Evolutionary conservation across 75 land plant genomes (phyloP), one percentile per base, ranked within the genome.

Genomic region (Pinus tabuliformis): DNA sequence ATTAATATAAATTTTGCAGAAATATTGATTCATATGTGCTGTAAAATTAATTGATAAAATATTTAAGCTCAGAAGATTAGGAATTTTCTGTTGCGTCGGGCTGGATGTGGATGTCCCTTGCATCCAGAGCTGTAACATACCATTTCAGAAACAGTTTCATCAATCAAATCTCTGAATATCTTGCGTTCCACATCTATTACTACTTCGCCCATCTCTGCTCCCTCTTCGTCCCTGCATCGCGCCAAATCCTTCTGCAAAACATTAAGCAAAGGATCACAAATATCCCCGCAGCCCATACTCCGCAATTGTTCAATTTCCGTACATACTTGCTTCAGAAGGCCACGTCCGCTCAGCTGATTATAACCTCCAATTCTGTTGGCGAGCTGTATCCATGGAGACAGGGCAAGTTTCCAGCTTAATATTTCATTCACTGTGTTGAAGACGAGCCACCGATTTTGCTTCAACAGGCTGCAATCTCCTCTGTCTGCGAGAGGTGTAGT

Each of bases 151-250:
- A 96, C 86, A 5, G 85, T 78, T 56, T 96, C 92, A 33, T 87
- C 91, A 6, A 96, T 85, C 54, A 96, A 81, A 37, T 96, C 96
- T 84, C 90, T 89, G 80, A 90, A 91, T 3, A 96, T 79, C 77
- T 82, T 62, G 71, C 92, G 78, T 77, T 96, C 99, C 24, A 96
- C 77, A 61, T 87, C 87, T 14, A 87, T 64, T 15, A 86, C 91
- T 0, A 88, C 81, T 37, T 91, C 88, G 36, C 88, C 85, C 42
- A 81, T 72, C 86, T 90, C 94, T 28, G 62, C 76, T 12, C 66
- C 68, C 22, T 77, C 61, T 12, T 80, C 83, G 57, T 61, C 58
- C 12, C 66, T 75, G 84, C 86, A 81, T 1, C 18, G 28, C 58
- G 58, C 80, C 66, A 91, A 58, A 73, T 92, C 97, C 63, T 89